Evolutionary conservation across 768 basidiomycete species (phyloP), one percentile per base, ranked within the genome.

Genomic region (Mycena filopes): DNA sequence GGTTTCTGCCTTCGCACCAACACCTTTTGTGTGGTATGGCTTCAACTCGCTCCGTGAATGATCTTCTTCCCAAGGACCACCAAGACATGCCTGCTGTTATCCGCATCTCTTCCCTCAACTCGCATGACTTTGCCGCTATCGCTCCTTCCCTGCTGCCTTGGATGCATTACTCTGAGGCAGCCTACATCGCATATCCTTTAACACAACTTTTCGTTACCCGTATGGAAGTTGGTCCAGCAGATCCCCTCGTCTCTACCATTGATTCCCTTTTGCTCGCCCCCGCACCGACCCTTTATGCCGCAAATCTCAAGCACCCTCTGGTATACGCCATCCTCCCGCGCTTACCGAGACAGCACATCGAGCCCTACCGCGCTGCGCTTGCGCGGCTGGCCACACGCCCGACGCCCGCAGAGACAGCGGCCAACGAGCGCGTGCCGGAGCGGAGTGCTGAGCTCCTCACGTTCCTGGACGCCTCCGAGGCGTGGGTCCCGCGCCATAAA

Each of bases 401-500:
- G 2, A 31, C 49, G 29, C 40, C 42, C 16, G 48, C 26, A 9
- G 58, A 60, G 41, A 18, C n/a, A 11, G 5, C 2, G n/a, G 7
- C 11, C 13, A 18, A 8, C 9, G 42, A 18, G 20, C 10, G 5
- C 2, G 4, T 45, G 21, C 45, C 41, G 0, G 23, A 15, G 12
- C 2, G 51, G 2, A 54, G 51, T 20, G 25, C 43, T 3, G 33
- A 46, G 2, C 21, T 62, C 8, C 43, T 66, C 18, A 38, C 46
- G 25, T 55, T 54, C 23, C 49, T 66, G 21, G 58, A 66, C 43
- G 28, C 50, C 2, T 29, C 57, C 5, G 11, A 47, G 13, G 57
- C 64, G 6, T 55, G 64, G 45, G 57, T 55, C 25, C 64, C 64
- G 25, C 42, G 25, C 23, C 2, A 3, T 13, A 66, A 66, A 25